Conservation (phyloP, 345 rosid species). For the Citrus trifoliata region DNA sequence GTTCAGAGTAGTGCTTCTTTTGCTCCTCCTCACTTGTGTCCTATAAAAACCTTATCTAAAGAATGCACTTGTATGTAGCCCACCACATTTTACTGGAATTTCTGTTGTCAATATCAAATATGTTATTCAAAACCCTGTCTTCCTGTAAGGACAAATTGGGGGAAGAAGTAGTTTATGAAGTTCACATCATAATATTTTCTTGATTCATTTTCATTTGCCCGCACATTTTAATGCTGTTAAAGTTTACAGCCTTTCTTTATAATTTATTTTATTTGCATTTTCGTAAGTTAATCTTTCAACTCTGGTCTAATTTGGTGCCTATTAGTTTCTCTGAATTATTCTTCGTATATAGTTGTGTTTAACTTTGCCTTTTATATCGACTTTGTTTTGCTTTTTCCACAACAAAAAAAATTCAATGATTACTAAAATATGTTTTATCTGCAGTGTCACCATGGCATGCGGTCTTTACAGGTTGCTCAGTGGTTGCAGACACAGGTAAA, state of each 20-base stretch:
- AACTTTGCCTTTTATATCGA: neutral
- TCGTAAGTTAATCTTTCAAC: no score
- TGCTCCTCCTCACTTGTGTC: neutral
- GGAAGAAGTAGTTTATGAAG: neutral
- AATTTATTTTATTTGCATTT: neutral
- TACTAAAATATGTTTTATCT: conserved; percentile 7
- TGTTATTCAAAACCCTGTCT: neutral
- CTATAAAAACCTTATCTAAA: neutral
- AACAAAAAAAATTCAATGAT: neutral
- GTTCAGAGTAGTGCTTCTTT: neutral
- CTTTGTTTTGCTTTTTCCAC: neutral
- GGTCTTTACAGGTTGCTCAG: conserved; percentile 80
- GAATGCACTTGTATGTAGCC: neutral
- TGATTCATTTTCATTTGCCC: neutral
- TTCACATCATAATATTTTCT: neutral
- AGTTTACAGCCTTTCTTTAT: neutral
- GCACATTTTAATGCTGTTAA: neutral
- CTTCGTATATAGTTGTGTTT: neutral
- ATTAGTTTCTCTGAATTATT: neutral
- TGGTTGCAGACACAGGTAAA: conserved; percentile 86
- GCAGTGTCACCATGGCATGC: conserved; percentile 90
- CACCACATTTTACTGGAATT: neutral
- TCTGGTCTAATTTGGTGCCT: neutral
- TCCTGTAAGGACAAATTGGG: neutral
- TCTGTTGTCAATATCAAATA: neutral